Base-by-base conservation (phyloP, 73 alveolate species). In the Diophrys appendiculata region DNA sequence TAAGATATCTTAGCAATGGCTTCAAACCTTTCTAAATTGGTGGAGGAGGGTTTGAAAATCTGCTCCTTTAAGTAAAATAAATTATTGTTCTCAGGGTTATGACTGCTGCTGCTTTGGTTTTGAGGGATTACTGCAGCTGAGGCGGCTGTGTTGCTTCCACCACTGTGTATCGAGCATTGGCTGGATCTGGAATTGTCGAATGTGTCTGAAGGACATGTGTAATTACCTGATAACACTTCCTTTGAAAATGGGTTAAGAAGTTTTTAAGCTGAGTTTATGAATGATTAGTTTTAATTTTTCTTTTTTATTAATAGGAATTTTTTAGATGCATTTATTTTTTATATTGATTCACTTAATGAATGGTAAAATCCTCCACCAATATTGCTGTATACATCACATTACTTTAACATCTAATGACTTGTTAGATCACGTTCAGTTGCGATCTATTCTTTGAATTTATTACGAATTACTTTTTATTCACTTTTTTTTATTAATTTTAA, bases 401-500 rank as follows among this genome's bases (percentile, higher is more conserved):
- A 52, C 78, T 54, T 29, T 11, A 25, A 8, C 18, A 43, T 43
- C n/a, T 43, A 18, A 43, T 5, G 5, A 18, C 33, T 79, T 0
- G 27, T 24, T 1, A 79, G 14, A n/a, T 69, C 0, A 52, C 52
- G 2, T 52, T 79, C 88, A 79, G 18, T 69, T 0, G 52, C 33
- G 1, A n/a, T 29, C 52, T 79, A 74, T 25, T 29, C 8, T 34
- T 68, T 74, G 71, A 79, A 79, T 27, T 29, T 70, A 60, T 54
- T 76, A 22, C 78, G 77, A 1, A 83, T 65, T 30, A 67, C 67
- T 64, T 78, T 64, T 29, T 34, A 33, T 31, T 84, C 92, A 3
- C 77, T 76, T 84, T 72, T 80, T 68, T 67, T 52, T 25, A 93
- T 80, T 69, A 90, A 52, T 73, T 73, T 73, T 52, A 24, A 22